A percentile compares a stretch with the other conserved stretches of the same genome.
These are phyloP conservation scores for Zoysia japonica DNA, from an alignment of 176 grass and related monocot species.

Conservation along the genomic window DNA sequence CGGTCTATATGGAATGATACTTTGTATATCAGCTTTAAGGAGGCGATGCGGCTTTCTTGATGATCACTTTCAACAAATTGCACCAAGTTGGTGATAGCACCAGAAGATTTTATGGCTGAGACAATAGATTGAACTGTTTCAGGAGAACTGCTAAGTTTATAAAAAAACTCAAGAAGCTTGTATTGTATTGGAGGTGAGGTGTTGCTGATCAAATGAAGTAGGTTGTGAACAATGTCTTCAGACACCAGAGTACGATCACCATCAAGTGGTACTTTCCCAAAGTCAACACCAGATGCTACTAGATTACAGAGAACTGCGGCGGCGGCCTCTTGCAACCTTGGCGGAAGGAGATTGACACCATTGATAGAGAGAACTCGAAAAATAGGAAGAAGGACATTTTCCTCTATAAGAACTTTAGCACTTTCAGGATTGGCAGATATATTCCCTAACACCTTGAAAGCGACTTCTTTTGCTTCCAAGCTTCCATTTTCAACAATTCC, in stretches of 20 bases:
- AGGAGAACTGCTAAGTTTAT: slow-evolving; percentile 46
- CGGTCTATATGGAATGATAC: slow-evolving; percentile 60
- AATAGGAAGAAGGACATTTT: slow-evolving; percentile 52
- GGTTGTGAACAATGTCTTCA: slow-evolving; percentile 63
- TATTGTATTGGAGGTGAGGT: slow-evolving; percentile 70
- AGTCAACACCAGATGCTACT: slow-evolving; percentile 58
- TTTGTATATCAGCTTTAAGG: slow-evolving; percentile 62
- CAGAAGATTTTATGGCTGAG: slow-evolving; percentile 65
- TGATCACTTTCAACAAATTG: slow-evolving; percentile 75
- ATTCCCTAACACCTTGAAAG: slow-evolving; percentile 67
- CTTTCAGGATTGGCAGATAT: slow-evolving; percentile 69
- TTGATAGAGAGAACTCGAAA: slow-evolving; percentile 56
- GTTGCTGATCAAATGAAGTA: slow-evolving; percentile 80
- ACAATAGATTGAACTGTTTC: slow-evolving; percentile 56
- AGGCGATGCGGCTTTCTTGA: slow-evolving; percentile 54
- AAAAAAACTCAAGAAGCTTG: slow-evolving; percentile 67
- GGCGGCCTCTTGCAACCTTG: slow-evolving; percentile 68
- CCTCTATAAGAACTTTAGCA: slow-evolving; percentile 65
- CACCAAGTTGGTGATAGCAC: slow-evolving; percentile 70
- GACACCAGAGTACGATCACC: slow-evolving; percentile 59
- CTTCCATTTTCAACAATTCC: slow-evolving; percentile 57
- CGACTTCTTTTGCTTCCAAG: slow-evolving; percentile 61
- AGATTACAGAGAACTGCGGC: slow-evolving; percentile 67
- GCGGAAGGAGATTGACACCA: slow-evolving; percentile 58
- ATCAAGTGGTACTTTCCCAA: slow-evolving; percentile 48